Percentiles rank a stretch among this genome's conserved stretches.
Evolutionary conservation across 805 yeast genomes (phyloP).

Genomic region (Spathaspora gorwiae): DNA sequence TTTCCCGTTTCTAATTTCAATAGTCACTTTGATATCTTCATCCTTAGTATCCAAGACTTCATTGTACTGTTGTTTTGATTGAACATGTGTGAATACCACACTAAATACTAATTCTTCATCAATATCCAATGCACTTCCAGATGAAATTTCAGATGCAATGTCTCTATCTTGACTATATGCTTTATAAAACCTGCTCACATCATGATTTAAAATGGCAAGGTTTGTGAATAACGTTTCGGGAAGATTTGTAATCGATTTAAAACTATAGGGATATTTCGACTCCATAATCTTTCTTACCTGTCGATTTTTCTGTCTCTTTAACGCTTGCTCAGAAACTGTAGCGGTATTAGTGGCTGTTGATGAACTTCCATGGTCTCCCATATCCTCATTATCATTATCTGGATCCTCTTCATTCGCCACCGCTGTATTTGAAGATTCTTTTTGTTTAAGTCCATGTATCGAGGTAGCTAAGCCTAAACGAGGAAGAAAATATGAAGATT

Average conservation of each 20-base stretch:
- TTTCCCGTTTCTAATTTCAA: conserved; percentile 41
- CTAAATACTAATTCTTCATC: conserved; percentile 38
- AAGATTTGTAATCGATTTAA: conserved; percentile 29
- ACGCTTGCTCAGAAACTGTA: conserved; percentile 25
- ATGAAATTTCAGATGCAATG: conserved; percentile 20
- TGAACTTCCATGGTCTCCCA: conserved; percentile 26
- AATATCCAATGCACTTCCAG: conserved; percentile 22
- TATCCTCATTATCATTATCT: conserved; percentile 49
- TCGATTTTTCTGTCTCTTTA: conserved; percentile 29
- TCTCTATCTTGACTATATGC: conserved; percentile 14
- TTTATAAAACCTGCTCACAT: conserved; percentile 25
- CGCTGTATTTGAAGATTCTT: conserved; percentile 5
- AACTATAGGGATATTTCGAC: conserved; percentile 31
- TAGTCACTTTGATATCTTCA: conserved; percentile 22
- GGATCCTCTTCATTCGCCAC: conserved; percentile 17
- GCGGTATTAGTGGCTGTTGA: conserved; percentile 8
- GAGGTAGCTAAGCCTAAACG: conserved; percentile 60
- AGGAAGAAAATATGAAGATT: conserved; percentile 51
- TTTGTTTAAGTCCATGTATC: conserved; percentile 49
- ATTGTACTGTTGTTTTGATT: conserved; percentile 2
- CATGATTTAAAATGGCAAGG: conserved; percentile 24
- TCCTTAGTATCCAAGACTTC: conserved; percentile 2
- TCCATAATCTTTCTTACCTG: conserved; percentile 27
- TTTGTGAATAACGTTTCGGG: conserved; percentile 34
- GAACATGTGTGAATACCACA: conserved; percentile 30